A percentile compares a stretch with the other conserved stretches of the same genome.
Conservation (phyloP, 345 rosid genomes). For the Melastoma malabathricum region DNA sequence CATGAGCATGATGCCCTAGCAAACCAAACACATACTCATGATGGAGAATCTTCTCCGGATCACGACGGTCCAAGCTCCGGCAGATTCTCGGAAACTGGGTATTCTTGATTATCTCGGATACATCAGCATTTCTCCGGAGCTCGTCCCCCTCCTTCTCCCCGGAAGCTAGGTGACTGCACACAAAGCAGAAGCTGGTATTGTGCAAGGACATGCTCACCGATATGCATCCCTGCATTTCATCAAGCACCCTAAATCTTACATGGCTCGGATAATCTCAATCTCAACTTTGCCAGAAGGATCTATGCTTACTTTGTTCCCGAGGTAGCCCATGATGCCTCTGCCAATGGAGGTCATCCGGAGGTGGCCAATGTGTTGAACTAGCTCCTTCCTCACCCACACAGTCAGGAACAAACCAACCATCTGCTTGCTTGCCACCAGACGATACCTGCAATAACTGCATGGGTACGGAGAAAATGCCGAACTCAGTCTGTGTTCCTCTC, state of each 20-base stretch:
- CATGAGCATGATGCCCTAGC: not conserved
- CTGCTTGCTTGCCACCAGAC: conserved; percentile 75
- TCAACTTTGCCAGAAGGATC: not conserved
- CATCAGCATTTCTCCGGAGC: conserved; percentile 77
- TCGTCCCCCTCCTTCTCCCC: conserved; percentile 98
- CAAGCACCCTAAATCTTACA: not conserved
- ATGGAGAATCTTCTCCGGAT: conserved; percentile 59
- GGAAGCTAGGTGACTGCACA: conserved; percentile 89
- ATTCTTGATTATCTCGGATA: conserved; percentile 62
- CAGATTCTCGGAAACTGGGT: conserved; percentile 65
- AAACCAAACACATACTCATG: conserved; percentile 49
- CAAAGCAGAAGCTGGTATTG: conserved; percentile 85
- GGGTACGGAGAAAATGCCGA: conserved; percentile 15
- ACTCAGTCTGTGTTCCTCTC: conserved; percentile 10
- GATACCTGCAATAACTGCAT: conserved; percentile 27
- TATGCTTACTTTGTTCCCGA: conserved; percentile 71
- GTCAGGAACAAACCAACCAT: conserved; percentile 96
- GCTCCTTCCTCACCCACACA: conserved; percentile 70
- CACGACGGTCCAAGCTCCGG: conserved; percentile 35
- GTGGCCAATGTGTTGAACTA: conserved; percentile 78
- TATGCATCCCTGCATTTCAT: conserved; percentile 60
- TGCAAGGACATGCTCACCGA: conserved; percentile 89
- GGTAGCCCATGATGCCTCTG: conserved; percentile 85
- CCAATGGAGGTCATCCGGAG: conserved; percentile 72
- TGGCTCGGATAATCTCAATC: not conserved